phyloP scores from a whole-genome alignment of 2,329 filamentous ascomycete genomes.

The Penicillium glabrum region DNA sequence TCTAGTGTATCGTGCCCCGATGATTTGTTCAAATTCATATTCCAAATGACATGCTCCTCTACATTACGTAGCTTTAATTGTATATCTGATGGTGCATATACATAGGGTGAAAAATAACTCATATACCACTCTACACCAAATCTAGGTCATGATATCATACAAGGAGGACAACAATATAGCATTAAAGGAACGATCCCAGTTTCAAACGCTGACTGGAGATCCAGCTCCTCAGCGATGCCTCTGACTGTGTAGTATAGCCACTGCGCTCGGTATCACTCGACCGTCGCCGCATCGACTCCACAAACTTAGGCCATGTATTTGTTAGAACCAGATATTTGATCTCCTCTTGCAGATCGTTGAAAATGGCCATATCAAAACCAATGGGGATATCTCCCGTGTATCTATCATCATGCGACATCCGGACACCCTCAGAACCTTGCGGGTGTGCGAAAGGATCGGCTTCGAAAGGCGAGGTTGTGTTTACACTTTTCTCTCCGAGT shows the following conservation, averaged over 20 bases:
- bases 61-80: too few species aligned
- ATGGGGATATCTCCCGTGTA: conserved; percentile 1
- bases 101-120: too few species aligned
- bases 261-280: conserved; percentile 3
- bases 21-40: too few species aligned
- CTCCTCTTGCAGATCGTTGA: conserved; percentile 4
- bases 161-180: too few species aligned
- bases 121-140: too few species aligned
- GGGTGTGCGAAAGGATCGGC: background rate
- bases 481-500: background rate
- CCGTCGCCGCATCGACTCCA: conserved; percentile 2
- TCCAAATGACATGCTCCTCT: too few species aligned
- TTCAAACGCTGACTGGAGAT: background rate
- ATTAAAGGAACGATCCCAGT: background rate
- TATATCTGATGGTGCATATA: too few species aligned
- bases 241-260: background rate
- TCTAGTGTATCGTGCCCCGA: too few species aligned
- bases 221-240: background rate
- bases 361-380: conserved; percentile 1
- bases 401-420: background rate
- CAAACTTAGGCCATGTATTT: conserved; percentile 7
- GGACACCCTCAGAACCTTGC: background rate
- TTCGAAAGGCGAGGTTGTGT: conserved; percentile 1
- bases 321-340: conserved; percentile 10
- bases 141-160: too few species aligned